A percentile compares a stretch with the other conserved stretches of the same genome.
These are phyloP conservation scores for Pseudonectria buxi DNA, from an alignment of 2,329 filamentous ascomycete genomes.

Conservation along the genomic window DNA sequence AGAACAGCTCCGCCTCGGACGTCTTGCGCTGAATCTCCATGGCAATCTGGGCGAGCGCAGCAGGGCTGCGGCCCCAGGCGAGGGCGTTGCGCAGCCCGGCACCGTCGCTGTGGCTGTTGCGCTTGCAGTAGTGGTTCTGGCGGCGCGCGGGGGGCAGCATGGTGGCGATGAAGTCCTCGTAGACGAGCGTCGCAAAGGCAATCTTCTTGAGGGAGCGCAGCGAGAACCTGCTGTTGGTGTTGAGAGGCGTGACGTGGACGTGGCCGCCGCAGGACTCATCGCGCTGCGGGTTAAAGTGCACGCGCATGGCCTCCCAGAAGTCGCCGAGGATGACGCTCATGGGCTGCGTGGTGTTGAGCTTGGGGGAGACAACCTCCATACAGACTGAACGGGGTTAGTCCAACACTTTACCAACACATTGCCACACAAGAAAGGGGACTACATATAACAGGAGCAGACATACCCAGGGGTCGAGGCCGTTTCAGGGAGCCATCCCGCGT, in stretches of 20 bases:
- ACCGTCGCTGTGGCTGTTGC: slow-evolving; percentile 26
- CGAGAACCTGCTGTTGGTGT: slow-evolving; percentile 27
- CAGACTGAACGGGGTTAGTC: slow-evolving; percentile 22
- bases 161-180: slow-evolving; percentile 29
- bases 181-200: slow-evolving; percentile 29
- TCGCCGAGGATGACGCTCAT: slow-evolving; percentile 28
- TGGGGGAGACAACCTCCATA: slow-evolving; percentile 36
- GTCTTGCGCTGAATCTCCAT: slow-evolving; percentile 19
- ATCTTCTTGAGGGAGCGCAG: slow-evolving; percentile 30
- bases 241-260: slow-evolving; percentile 33
- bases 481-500: slow-evolving; percentile 34
- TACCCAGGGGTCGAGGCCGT: slow-evolving; percentile 30
- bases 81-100: slow-evolving; percentile 25
- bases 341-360: slow-evolving; percentile 28
- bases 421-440: neutral
- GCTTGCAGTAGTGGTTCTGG: slow-evolving; percentile 30
- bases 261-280: slow-evolving; percentile 32
- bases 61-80: slow-evolving; percentile 20
- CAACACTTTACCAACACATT: no score
- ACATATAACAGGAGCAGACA: slow-evolving; percentile 11
- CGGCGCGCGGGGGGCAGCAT: slow-evolving; percentile 27
- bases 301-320: slow-evolving; percentile 36
- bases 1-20: slow-evolving; percentile 26
- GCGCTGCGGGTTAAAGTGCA: slow-evolving; percentile 32
- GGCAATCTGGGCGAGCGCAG: slow-evolving; percentile 22